Evolutionary conservation across 2,329 filamentous ascomycete species (phyloP), one percentile per base, ranked within the genome.

Genomic region (Dryadomyces quercus-mongolicae): DNA sequence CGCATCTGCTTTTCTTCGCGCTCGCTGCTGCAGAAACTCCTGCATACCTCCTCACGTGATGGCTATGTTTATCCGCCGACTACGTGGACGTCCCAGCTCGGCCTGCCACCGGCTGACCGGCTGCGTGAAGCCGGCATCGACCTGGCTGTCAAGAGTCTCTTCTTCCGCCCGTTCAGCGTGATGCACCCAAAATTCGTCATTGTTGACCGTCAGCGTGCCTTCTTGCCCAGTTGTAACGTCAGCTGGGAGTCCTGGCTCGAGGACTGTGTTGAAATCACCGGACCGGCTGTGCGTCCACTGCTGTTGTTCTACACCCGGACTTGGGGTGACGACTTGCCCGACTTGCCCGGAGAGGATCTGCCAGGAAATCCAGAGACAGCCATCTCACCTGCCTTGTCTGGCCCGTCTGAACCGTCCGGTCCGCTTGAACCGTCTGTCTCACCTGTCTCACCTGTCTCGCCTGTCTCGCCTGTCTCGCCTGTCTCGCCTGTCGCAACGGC

Each of bases 231-330:
- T 61, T 91, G 86, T 67, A 94, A 94, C 61, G 80, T 94, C 5
- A 90, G 85, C 62, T 93, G 86, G 86, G 88, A 93, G 66, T 69
- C 80, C n/a, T 94, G 88, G 88, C 84, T 92, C 25, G 88, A 94
- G 65, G 86, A 84, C 0, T 88, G 84, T 54, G 70, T 92, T 3
- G 80, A 82, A 54, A 67, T 92, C 12, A 72, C 73, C 7, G 87
- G 86, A 0, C 71, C 74, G 0, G 72, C 85, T 0, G 80, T 89
- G 0, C 61, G 66, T 4, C 71, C 76, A n/a, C 76, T 93, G 43
- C 59, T 86, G 45, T 65, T 71, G 2, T 92, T 92, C 62, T 89
- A 87, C 67, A 64, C 71, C 9, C 65, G 69, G 1, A 84, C 88
- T n/a, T 93, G 88, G 88, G 76, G 71, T 10, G 67, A 62, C 20